These are phyloP conservation scores for Chrysanthemum lavandulifolium DNA, from an alignment of 129 eudicot species.

Conservation along the genomic window DNA sequence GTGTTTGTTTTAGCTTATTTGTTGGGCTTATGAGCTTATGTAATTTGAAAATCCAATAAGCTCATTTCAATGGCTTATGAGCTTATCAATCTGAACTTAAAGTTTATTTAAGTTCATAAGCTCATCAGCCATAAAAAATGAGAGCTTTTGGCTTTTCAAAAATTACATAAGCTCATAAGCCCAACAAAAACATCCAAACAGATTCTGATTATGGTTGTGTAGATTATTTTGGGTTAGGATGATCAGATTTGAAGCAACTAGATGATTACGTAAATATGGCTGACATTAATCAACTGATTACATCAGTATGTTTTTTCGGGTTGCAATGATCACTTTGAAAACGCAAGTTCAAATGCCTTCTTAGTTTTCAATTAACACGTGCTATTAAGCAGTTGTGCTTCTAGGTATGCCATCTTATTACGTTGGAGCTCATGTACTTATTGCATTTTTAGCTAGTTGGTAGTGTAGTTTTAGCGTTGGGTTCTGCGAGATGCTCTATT, in stretches of 20 bases:
- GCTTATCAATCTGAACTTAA: not conserved
- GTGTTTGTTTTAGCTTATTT: too few relatives aligned
- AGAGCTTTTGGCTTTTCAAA: not conserved
- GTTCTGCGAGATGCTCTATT: not conserved
- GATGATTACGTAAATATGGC: not conserved
- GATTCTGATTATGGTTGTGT: not conserved
- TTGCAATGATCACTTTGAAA: too few relatives aligned
- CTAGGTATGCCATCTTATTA: too few relatives aligned
- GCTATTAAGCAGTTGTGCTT: too few relatives aligned
- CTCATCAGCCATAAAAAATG: not conserved
- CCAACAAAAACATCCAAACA: not conserved
- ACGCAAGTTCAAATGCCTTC: too few relatives aligned
- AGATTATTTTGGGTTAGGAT: slow-evolving; percentile 11
- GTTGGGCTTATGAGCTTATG: too few relatives aligned
- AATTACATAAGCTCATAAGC: too few relatives aligned
- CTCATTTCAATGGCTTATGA: not conserved
- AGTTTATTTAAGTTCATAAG: not conserved
- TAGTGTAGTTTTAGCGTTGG: not conserved
- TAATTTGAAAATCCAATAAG: too few relatives aligned
- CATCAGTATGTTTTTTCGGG: not conserved
- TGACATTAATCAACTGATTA: not conserved
- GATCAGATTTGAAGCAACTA: not conserved
- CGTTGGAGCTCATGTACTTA: too few relatives aligned
- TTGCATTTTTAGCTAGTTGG: not conserved
- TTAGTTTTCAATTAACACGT: too few relatives aligned